phyloP scores from a whole-genome alignment of 257 asterid genomes.

The Rehmannia glutinosa region DNA sequence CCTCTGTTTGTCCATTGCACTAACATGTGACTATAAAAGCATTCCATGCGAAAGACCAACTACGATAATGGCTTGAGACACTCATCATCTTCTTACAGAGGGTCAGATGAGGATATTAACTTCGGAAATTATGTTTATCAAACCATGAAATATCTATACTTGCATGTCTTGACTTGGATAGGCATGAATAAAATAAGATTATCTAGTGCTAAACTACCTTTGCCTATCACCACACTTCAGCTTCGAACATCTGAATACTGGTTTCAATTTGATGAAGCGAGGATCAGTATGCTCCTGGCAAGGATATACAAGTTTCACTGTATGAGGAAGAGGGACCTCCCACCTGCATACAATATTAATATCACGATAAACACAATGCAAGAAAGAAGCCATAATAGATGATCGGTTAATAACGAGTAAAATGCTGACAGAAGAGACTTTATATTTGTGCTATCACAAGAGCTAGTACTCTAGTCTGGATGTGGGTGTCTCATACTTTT shows the following conservation, averaged over 20 bases:
- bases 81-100: background rate
- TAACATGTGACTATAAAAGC: background rate
- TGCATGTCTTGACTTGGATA: background rate
- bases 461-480: background rate
- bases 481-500: background rate
- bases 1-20: background rate
- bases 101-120: background rate
- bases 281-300: conserved; percentile 69
- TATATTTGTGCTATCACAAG: background rate
- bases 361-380: conserved; percentile 17
- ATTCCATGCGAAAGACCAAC: background rate
- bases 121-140: background rate
- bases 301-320: conserved; percentile 56
- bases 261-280: conserved; percentile 82
- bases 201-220: conserved; percentile 44
- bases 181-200: background rate
- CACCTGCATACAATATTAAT: conserved; percentile 56
- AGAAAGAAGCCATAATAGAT: conserved; percentile 2
- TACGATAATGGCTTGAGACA: background rate
- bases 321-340: conserved; percentile 91
- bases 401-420: background rate
- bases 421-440: conserved; percentile 17
- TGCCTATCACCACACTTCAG: conserved; percentile 66
- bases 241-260: conserved; percentile 83
- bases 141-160: background rate